These are phyloP conservation scores for Globisporangium abappressorium DNA, from an alignment of 352 stramenopile species.

Conservation along the genomic window DNA sequence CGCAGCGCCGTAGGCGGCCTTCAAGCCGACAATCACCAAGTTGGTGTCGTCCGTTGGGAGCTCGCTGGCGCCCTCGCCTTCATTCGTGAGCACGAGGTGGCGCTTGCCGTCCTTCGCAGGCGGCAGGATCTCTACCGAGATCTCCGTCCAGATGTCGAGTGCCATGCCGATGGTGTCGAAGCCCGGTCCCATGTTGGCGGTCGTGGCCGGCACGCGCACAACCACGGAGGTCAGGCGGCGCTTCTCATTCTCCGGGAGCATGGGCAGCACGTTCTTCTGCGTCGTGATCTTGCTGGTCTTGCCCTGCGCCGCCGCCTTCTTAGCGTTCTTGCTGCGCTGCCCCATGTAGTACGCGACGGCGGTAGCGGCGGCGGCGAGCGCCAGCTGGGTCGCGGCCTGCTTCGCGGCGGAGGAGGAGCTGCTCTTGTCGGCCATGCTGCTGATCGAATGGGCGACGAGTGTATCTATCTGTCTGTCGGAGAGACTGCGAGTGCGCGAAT, in stretches of 20 bases:
- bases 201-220: constrained; percentile 97
- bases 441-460: neutral
- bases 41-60: constrained; percentile 91
- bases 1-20: constrained; percentile 94
- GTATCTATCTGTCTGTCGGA: neutral
- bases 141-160: constrained; percentile 99
- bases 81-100: constrained; percentile 94
- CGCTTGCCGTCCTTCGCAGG: constrained; percentile 35
- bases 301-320: constrained; percentile 21
- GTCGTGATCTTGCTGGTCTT: constrained; percentile 19
- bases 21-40: constrained; percentile 92
- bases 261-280: constrained; percentile 15
- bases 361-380: constrained; percentile 45
- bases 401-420: constrained; percentile 16
- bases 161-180: constrained; percentile 98
- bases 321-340: constrained; percentile 37
- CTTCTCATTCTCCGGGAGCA: constrained; percentile 42
- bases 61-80: constrained; percentile 94
- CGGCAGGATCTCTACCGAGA: constrained; percentile 90
- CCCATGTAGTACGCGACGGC: constrained; percentile 68
- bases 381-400: constrained; percentile 47
- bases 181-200: constrained; percentile 97
- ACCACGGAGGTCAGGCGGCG: constrained; percentile 86
- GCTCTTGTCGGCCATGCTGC: constrained; percentile 13
- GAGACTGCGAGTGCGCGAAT: neutral